Percentiles rank a stretch among this genome's conserved stretches.
Evolutionary conservation across 805 yeast species (phyloP).

Genomic region (Hanseniaspora singularis): DNA sequence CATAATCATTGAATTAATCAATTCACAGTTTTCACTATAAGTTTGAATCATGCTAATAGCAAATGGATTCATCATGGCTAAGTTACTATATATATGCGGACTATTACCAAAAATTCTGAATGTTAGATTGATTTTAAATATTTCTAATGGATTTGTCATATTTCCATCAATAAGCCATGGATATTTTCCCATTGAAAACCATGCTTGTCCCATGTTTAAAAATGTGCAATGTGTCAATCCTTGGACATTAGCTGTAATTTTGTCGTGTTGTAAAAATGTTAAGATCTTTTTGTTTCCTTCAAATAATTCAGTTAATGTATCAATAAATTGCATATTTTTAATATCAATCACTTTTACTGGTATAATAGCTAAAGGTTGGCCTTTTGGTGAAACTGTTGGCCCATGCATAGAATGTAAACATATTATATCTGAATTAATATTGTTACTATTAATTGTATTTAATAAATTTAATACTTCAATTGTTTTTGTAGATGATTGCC

Average conservation of each 20-base stretch:
- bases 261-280: slow-evolving; percentile 81
- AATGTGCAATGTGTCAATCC: slow-evolving; percentile 98
- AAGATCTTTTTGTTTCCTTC: slow-evolving; percentile 66
- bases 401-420: slow-evolving; percentile 91
- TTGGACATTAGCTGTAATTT: slow-evolving; percentile 94
- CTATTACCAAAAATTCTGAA: slow-evolving; percentile 82
- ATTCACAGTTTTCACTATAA: slow-evolving; percentile 74
- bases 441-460: slow-evolving; percentile 30
- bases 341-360: slow-evolving; percentile 28
- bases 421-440: slow-evolving; percentile 61
- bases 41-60: slow-evolving; percentile 87
- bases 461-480: slow-evolving; percentile 76
- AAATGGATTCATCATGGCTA: slow-evolving; percentile 89
- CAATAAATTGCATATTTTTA: slow-evolving; percentile 49
- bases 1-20: slow-evolving; percentile 71
- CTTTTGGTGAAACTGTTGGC: slow-evolving; percentile 75
- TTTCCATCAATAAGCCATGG: slow-evolving; percentile 56
- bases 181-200: slow-evolving; percentile 70
- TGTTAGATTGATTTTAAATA: slow-evolving; percentile 89
- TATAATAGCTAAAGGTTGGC: slow-evolving; percentile 85
- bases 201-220: slow-evolving; percentile 91
- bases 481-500: slow-evolving; percentile 89
- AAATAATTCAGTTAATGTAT: slow-evolving; percentile 54
- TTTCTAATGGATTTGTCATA: slow-evolving; percentile 74
- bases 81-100: slow-evolving; percentile 97